Base-by-base conservation (phyloP, 495 filamentous ascomycete species). In the Mytilinidion resinicola region DNA sequence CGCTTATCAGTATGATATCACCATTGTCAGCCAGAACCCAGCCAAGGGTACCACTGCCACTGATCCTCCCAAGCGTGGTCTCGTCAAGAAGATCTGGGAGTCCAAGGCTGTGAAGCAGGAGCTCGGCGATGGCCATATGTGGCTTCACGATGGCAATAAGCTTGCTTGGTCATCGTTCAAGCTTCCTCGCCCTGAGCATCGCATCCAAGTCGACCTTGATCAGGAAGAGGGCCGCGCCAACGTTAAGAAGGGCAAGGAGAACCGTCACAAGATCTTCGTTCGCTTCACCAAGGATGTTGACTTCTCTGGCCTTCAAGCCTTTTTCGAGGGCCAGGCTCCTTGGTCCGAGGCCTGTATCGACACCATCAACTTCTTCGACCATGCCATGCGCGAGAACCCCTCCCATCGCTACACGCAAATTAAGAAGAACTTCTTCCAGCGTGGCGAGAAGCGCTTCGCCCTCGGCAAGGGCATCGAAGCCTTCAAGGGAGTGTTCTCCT, bases 341-440 rank as follows among this genome's bases (percentile, higher is more conserved):
- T 86, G 86, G 67, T 79, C 89, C 58, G 80, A 80, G 33, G 61
- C 73, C 10, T 80, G 90, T 30, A 74, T 95, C 14, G 87, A 95
- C 66, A 84, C 87, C 43, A 81, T 96, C 61, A 96, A 87, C 69
- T 95, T 96, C 71, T 74, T 97, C 2, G 92, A 98, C 60, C 93
- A 98, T 67, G 73, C 89, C 17, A 72, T 98, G 38, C 89, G 92
- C 11, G 85, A 95, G 71, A 72, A 67, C 1, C 90, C 93, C 0
- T 82, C 83, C 0, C 74, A 79, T 59, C 70, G 75, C 7, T 84
- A 84, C 65, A 77, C 81, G 0, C 73, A 79, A 0, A 83, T 95
- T 65, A 90, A 87, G 69, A 86, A 89, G 20, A 86, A 82, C 0
- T 95, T 93, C 73, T 95, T 91, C 68, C 69, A 64, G 53, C 74